Percentiles rank a stretch among this genome's conserved stretches.
phyloP scores from a whole-genome alignment of 441 rosid genomes.

The Biscutella auriculata region DNA sequence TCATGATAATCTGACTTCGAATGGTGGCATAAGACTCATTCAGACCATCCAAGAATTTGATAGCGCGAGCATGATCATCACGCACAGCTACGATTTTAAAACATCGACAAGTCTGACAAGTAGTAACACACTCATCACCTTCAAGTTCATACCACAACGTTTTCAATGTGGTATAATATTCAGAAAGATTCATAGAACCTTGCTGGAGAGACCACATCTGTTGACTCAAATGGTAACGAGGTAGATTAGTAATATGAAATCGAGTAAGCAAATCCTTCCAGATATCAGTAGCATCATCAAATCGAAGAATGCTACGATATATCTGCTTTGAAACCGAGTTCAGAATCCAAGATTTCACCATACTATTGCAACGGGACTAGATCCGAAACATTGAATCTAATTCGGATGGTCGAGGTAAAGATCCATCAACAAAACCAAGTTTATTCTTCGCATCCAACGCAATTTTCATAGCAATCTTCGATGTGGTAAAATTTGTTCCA shows the following conservation, averaged over 20 bases:
- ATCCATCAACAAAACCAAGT: too few relatives aligned
- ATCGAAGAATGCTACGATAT: neutral
- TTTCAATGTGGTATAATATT: neutral
- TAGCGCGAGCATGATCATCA: accelerated
- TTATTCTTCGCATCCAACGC: too few relatives aligned
- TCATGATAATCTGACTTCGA: neutral
- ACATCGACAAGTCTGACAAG: neutral
- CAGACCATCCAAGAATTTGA: neutral
- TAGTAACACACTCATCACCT: neutral
- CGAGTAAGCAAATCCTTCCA: neutral
- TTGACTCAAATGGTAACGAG: neutral
- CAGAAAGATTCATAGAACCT: neutral
- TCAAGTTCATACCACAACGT: neutral
- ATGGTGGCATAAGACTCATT: neutral
- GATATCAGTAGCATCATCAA: neutral
- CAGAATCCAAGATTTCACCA: neutral
- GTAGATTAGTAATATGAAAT: neutral
- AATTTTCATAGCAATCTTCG: too few relatives aligned
- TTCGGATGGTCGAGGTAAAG: too few relatives aligned
- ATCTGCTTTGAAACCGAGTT: neutral
- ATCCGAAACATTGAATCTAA: too few relatives aligned
- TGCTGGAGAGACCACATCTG: neutral
- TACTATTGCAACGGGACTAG: neutral
- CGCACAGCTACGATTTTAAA: accelerated
- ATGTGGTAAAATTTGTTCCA: too few relatives aligned